These are phyloP conservation scores for Penicillium daleae DNA, from an alignment of 495 filamentous ascomycete genomes.

Conservation along the genomic window DNA sequence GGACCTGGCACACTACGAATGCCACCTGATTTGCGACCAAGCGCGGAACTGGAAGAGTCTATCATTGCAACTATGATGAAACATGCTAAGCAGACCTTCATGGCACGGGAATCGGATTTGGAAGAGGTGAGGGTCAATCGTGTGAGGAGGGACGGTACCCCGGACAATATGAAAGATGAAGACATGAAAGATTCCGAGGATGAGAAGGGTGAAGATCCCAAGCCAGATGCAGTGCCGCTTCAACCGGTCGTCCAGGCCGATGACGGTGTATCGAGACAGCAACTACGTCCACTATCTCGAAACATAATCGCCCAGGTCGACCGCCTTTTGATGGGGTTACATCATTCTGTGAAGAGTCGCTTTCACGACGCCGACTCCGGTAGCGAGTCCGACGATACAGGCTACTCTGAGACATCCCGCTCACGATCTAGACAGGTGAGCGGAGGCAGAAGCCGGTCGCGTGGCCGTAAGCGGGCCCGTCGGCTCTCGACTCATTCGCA, in stretches of 20 bases:
- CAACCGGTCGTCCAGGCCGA: slow-evolving; percentile 56
- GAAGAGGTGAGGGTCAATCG: slow-evolving; percentile 13
- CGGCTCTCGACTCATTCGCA: slow-evolving; percentile 6
- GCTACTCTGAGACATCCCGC: slow-evolving; percentile 6
- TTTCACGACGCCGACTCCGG: slow-evolving; percentile 29
- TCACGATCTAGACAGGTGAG: slow-evolving; percentile 16
- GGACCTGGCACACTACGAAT: slow-evolving; percentile 52
- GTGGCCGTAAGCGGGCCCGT: slow-evolving; percentile 37
- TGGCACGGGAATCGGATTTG: slow-evolving; percentile 36
- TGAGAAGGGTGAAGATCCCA: slow-evolving; percentile 21
- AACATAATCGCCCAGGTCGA: slow-evolving; percentile 70
- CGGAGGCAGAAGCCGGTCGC: slow-evolving; percentile 28
- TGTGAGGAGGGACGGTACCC: slow-evolving; percentile 1
- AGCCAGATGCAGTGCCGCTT: slow-evolving; percentile 23
- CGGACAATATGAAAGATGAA: slow-evolving; percentile 11
- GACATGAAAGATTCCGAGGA: slow-evolving; percentile 17
- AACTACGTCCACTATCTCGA: slow-evolving; percentile 66
- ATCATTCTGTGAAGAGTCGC: slow-evolving; percentile 59
- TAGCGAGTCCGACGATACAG: slow-evolving; percentile 24
- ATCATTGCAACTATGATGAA: slow-evolving; percentile 64
- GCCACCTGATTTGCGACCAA: slow-evolving; percentile 49
- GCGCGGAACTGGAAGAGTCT: slow-evolving; percentile 65
- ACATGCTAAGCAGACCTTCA: slow-evolving; percentile 66
- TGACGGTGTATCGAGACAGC: slow-evolving; percentile 61
- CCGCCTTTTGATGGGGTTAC: slow-evolving; percentile 65